These are phyloP conservation scores for Thecaphora frezii DNA, from an alignment of 1,284 basidiomycete species.

Conservation along the genomic window DNA sequence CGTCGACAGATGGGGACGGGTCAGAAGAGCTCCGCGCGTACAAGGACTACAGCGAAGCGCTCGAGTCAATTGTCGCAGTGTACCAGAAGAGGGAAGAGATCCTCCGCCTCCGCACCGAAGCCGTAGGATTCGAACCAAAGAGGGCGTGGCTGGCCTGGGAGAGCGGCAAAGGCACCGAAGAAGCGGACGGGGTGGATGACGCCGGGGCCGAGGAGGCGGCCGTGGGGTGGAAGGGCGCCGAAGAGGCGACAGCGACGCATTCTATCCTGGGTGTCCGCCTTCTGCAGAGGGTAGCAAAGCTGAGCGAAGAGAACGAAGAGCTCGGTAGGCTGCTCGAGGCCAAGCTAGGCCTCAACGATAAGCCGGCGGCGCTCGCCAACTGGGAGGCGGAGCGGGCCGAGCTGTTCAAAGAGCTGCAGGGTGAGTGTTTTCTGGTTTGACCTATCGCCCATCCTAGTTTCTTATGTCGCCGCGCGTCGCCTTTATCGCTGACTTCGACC, in stretches of 20 bases:
- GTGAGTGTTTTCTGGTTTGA: neutral
- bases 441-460: too few relatives aligned
- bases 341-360: neutral
- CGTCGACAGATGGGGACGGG: neutral
- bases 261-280: conserved; percentile 37
- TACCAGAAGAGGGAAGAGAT: conserved; percentile 29
- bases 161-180: neutral
- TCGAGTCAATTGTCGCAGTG: conserved; percentile 7
- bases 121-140: conserved; percentile 33
- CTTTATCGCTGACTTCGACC: too few relatives aligned
- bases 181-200: too few relatives aligned
- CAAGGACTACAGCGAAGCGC: conserved; percentile 11
- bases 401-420: neutral
- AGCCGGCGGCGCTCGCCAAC: neutral
- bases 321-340: conserved; percentile 17
- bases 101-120: conserved; percentile 33
- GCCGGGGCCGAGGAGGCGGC: neutral
- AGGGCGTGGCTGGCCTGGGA: conserved; percentile 27
- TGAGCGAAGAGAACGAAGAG: conserved; percentile 35
- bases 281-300: conserved; percentile 27
- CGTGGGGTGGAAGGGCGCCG: neutral
- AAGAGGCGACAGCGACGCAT: conserved; percentile 3
- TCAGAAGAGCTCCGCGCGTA: neutral
- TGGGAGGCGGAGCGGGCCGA: conserved; percentile 6
- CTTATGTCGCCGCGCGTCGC: too few relatives aligned